Base-by-base conservation (phyloP, 2,329 filamentous ascomycete genomes). In the Sclerotinia borealis region DNA sequence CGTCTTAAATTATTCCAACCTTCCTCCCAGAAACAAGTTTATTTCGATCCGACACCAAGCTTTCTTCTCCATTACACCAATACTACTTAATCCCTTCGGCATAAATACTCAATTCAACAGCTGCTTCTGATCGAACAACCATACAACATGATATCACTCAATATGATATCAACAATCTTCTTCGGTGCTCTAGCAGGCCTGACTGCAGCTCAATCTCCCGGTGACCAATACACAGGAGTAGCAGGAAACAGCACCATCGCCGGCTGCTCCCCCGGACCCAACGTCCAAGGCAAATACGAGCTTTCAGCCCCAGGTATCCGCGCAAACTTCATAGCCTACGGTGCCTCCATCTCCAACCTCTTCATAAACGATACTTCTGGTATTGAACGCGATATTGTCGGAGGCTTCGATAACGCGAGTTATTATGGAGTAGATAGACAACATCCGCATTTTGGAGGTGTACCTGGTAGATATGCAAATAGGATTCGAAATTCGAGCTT, bases 381-480 rank as follows among this genome's bases (percentile, higher is more conserved):
- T 51, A 77, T 88, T 49, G 80, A 84, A 72, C 83, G 89, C 64
- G 90, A 93, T 72, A 79, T 93, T 56, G 85, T 93, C 1, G 81
- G 83, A 52, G 90, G 90, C 54, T 92, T 86, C 70, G 90, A 93
- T 77, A 92, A 92, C 72, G 89, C 89, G 51, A 84, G 79, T 59
- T 85, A 89, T 76, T 93, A 92, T 76, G 76, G 75, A 64, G 74
- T 85, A 55, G 87, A 91, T 75, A 76, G 76, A 64, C 78, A 82
- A 65, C 89, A 92, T 74, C 85, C 84, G 58, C 88, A 92, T 79
- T 86, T 89, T 68, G 90, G 88, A 64, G 79, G 85, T 70, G 85
- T 93, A 0, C 88, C 88, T 0, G 89, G 89, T 52, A 86, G 90
- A 62, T 93, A 93, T 73, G 90, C 90, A 64, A 93, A 93, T 75